Conservation (phyloP, 2,329 filamentous ascomycete genomes). For the Epichloe uncinata region DNA sequence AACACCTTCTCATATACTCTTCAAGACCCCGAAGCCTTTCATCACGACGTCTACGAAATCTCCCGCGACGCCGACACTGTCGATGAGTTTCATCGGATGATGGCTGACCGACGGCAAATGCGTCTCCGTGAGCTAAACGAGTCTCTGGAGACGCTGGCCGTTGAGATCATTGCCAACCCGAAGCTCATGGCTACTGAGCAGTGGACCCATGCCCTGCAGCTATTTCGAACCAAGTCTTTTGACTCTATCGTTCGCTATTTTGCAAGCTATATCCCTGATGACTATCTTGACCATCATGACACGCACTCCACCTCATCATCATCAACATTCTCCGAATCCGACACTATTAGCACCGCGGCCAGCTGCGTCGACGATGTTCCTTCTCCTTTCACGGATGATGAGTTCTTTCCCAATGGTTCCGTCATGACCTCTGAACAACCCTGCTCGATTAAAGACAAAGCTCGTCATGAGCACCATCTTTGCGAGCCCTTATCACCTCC, state of each 20-base stretch:
- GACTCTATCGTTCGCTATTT: conserved; percentile 49
- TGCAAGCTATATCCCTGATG: conserved; percentile 41
- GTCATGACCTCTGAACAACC: conserved; percentile 37
- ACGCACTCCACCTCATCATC: conserved; percentile 20
- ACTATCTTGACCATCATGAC: conserved; percentile 30
- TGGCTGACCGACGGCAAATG: conserved; percentile 39
- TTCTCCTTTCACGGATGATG: conserved; percentile 28
- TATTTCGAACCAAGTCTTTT: conserved; percentile 44
- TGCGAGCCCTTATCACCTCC: conserved; percentile 25
- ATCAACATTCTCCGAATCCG: conserved; percentile 24
- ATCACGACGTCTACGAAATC: conserved; percentile 48
- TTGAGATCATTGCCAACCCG: conserved; percentile 48
- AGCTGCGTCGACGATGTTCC: conserved; percentile 26
- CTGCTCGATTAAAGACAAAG: conserved; percentile 14
- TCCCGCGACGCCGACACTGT: conserved; percentile 35
- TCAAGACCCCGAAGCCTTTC: conserved; percentile 47
- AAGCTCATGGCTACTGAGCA: conserved; percentile 43
- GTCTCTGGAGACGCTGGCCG: conserved; percentile 41
- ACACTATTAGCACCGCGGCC: conserved; percentile 24
- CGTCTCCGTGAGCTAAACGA: conserved; percentile 42
- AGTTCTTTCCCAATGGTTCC: conserved; percentile 17
- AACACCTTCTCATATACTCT: conserved; percentile 43
- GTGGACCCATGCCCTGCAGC: conserved; percentile 44
- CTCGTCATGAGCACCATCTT: conserved; percentile 7
- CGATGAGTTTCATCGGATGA: conserved; percentile 40